Percentiles rank a stretch among this genome's conserved stretches.
Conservation (phyloP, 768 basidiomycete species). For the Leccinum uliginosum region DNA sequence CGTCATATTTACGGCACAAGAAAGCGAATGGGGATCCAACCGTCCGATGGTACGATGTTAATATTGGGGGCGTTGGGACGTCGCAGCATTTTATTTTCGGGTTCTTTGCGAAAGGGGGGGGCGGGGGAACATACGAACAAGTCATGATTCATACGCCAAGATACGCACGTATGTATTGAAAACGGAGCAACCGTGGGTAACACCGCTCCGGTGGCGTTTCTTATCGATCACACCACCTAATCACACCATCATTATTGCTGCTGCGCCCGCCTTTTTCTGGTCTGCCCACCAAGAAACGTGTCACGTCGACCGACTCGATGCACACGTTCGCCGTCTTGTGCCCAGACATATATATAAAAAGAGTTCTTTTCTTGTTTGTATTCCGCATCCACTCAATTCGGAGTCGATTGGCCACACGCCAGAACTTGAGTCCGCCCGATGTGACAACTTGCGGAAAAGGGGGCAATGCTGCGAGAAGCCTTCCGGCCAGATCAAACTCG, state of each 20-base stretch:
- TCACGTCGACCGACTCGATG: constrained; percentile 18
- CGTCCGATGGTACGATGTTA: background rate
- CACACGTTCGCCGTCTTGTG: background rate
- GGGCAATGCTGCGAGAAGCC: background rate
- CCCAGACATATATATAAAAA: background rate
- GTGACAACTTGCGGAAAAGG: background rate
- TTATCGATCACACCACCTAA: background rate
- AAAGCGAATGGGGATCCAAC: background rate
- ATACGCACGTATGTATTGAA: background rate
- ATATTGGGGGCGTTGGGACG: background rate
- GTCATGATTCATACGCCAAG: background rate
- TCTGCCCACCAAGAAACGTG: constrained; percentile 15
- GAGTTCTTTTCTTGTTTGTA: background rate
- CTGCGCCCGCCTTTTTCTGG: background rate
- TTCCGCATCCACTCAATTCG: background rate
- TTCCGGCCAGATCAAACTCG: background rate
- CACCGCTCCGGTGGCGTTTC: background rate
- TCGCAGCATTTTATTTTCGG: background rate
- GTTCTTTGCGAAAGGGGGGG: background rate
- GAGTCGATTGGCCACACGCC: background rate
- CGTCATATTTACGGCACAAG: background rate
- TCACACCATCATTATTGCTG: background rate
- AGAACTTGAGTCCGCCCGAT: constrained; percentile 11
- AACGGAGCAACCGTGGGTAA: background rate
- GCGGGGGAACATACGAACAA: background rate